Conservation (phyloP, 1,139 yeast species). For the Pichia terricola region DNA sequence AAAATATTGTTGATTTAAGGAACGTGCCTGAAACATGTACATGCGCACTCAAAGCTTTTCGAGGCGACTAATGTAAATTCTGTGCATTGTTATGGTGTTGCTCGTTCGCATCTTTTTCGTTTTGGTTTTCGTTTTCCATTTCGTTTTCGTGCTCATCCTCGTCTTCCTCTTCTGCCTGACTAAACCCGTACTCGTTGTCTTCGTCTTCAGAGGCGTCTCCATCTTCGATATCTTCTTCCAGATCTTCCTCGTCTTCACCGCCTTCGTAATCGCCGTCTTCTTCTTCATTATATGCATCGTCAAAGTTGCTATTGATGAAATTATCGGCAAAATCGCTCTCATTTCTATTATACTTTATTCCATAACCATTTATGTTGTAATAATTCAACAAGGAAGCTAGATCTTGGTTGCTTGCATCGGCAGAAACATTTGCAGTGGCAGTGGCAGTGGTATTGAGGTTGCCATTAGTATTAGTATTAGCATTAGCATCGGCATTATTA, state of each 20-base stretch:
- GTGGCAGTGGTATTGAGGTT: not conserved
- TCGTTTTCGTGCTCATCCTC: not conserved
- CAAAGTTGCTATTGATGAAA: not conserved
- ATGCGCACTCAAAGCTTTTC: too few species aligned
- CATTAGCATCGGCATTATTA: not conserved
- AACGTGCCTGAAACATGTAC: too few species aligned
- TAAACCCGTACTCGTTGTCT: constrained; percentile 2
- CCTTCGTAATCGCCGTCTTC: constrained; percentile 9
- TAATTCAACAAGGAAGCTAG: constrained; percentile 9
- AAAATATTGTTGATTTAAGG: too few species aligned
- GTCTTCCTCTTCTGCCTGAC: not conserved
- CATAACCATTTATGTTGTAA: constrained; percentile 1
- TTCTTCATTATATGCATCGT: constrained; percentile 3
- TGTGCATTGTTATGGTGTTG: too few species aligned
- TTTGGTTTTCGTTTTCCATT: too few species aligned
- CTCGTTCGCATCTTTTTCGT: too few species aligned
- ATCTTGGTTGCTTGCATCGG: not conserved
- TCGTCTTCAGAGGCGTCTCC: constrained; percentile 4
- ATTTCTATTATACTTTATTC: not conserved
- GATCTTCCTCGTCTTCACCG: constrained; percentile 8
- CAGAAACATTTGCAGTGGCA: not conserved
- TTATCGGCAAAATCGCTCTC: not conserved
- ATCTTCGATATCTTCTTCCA: constrained; percentile 4
- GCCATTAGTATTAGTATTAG: not conserved
- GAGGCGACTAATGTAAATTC: too few species aligned